These are phyloP conservation scores for Phytophthora constricta DNA, from an alignment of 352 stramenopile genomes.

Conservation along the genomic window DNA sequence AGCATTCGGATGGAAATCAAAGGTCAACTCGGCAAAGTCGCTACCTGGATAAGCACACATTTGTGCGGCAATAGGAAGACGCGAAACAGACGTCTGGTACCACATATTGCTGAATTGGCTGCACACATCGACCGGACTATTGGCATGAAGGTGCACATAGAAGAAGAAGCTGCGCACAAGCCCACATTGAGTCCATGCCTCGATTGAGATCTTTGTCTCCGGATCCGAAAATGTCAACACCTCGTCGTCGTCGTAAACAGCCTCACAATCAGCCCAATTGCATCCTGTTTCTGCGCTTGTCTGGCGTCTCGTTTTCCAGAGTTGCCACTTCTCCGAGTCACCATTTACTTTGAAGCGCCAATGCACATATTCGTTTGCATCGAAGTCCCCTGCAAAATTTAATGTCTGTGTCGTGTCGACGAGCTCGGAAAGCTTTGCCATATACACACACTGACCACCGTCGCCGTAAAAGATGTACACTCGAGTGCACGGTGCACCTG, in stretches of 20 bases:
- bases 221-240: slow-evolving; percentile 44
- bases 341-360: slow-evolving; percentile 70
- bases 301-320: slow-evolving; percentile 46
- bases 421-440: slow-evolving; percentile 40
- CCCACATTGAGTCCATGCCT: slow-evolving; percentile 65
- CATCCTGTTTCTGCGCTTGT: slow-evolving; percentile 27
- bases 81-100: slow-evolving; percentile 55
- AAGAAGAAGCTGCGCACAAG: slow-evolving; percentile 54
- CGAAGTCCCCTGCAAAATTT: slow-evolving; percentile 19
- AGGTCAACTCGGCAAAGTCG: slow-evolving; percentile 72
- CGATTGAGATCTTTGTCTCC: slow-evolving; percentile 55
- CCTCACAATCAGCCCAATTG: slow-evolving; percentile 10
- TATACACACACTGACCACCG: slow-evolving; percentile 41
- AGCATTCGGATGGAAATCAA: slow-evolving; percentile 57
- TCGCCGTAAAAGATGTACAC: slow-evolving; percentile 50
- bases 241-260: slow-evolving; percentile 23
- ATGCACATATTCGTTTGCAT: slow-evolving; percentile 50
- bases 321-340: slow-evolving; percentile 45
- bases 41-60: slow-evolving; percentile 63
- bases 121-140: slow-evolving; percentile 50
- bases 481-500: slow-evolving; percentile 67
- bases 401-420: slow-evolving; percentile 36
- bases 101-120: slow-evolving; percentile 63
- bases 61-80: slow-evolving; percentile 29
- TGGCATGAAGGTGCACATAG: slow-evolving; percentile 53